Evolutionary conservation across 2,329 filamentous ascomycete species (phyloP).

Genomic region (Dactylellina haptotyla): DNA sequence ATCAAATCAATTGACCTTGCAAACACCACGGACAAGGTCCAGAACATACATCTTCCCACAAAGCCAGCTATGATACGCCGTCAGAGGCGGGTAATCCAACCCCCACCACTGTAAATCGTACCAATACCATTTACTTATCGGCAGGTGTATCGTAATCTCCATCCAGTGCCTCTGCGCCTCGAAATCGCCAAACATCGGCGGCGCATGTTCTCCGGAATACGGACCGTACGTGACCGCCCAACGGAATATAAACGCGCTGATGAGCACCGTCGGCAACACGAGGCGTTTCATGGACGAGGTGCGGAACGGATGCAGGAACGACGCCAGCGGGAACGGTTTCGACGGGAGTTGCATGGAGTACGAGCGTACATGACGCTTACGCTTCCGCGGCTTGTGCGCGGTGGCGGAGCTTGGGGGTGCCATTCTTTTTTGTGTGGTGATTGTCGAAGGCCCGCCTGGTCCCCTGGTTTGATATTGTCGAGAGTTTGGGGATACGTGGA

Average conservation of each 20-base stretch:
- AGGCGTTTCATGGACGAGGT: constrained; percentile 89
- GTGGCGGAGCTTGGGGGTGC: constrained; percentile 28
- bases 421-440: constrained; percentile 18
- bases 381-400: constrained; percentile 48
- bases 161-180: constrained; percentile 99
- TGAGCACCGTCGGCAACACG: constrained; percentile 84
- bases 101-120: constrained; percentile 98
- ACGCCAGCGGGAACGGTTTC: constrained; percentile 87
- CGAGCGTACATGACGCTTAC: constrained; percentile 56
- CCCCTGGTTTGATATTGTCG: neutral
- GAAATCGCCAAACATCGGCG: constrained; percentile 95
- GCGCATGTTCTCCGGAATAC: constrained; percentile 76
- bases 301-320: constrained; percentile 93
- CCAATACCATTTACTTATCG: constrained; percentile 96
- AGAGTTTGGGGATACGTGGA: constrained; percentile 20
- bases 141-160: constrained; percentile 90
- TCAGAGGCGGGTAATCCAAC: constrained; percentile 95
- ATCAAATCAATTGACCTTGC: neutral
- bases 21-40: neutral
- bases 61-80: constrained; percentile 98
- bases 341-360: constrained; percentile 62
- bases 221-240: constrained; percentile 94
- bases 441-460: constrained; percentile 1
- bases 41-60: constrained; percentile 77
- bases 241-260: constrained; percentile 88